Conservation (phyloP, 805 yeast species). For the Metschnikowia kunwiensis region DNA sequence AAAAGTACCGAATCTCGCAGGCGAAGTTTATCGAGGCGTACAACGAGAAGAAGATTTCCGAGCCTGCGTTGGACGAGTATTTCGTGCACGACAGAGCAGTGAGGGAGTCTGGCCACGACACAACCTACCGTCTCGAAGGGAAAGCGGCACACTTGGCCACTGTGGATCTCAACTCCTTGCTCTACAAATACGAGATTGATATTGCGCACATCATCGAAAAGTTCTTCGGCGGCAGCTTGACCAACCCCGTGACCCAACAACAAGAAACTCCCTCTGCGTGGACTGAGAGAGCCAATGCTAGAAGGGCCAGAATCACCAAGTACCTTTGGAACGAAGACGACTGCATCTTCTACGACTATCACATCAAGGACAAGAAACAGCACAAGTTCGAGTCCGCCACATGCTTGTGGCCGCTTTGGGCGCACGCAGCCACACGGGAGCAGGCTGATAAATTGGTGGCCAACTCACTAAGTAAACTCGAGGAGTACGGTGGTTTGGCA, state of each 20-base stretch:
- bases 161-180: slow-evolving; percentile 78
- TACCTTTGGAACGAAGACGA: slow-evolving; percentile 82
- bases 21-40: slow-evolving; percentile 64
- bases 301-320: slow-evolving; percentile 57
- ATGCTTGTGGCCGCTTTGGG: slow-evolving; percentile 89
- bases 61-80: slow-evolving; percentile 83
- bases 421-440: slow-evolving; percentile 58
- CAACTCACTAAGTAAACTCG: slow-evolving; percentile 64
- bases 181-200: slow-evolving; percentile 88
- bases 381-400: slow-evolving; percentile 82
- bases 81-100: slow-evolving; percentile 92
- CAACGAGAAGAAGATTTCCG: slow-evolving; percentile 61
- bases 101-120: slow-evolving; percentile 95
- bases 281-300: slow-evolving; percentile 51
- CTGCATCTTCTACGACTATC: slow-evolving; percentile 81
- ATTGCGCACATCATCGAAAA: slow-evolving; percentile 62
- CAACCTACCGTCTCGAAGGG: slow-evolving; percentile 86
- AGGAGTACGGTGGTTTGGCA: slow-evolving; percentile 83
- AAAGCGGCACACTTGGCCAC: slow-evolving; percentile 88
- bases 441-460: slow-evolving; percentile 67
- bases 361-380: slow-evolving; percentile 54
- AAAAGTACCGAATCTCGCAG: slow-evolving; percentile 54
- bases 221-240: slow-evolving; percentile 51
- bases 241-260: slow-evolving; percentile 21
- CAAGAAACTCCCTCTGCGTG: slow-evolving; percentile 54